phyloP scores from a whole-genome alignment of 2,329 filamentous ascomycete species.

The Phyllosticta paracitricarpa region DNA sequence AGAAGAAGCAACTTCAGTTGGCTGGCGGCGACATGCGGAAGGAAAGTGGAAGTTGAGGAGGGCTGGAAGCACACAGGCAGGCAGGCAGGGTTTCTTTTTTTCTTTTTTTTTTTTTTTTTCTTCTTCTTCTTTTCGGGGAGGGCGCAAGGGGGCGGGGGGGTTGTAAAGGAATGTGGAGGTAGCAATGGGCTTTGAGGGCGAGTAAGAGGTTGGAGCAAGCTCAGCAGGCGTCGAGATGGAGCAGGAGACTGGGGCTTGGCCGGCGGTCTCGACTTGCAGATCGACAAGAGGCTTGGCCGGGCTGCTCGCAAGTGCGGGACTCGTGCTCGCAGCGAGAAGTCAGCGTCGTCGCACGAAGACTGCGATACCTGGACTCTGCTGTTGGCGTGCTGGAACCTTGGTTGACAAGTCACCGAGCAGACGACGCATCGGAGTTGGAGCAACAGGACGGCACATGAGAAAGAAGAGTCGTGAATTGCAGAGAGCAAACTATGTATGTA shows the following conservation, averaged over 20 bases:
- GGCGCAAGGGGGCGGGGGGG: not conserved
- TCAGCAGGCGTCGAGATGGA: not conserved
- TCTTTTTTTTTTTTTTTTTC: too few species aligned
- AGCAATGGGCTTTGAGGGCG: not conserved
- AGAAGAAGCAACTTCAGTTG: not conserved
- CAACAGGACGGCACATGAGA: too few species aligned
- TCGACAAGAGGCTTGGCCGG: not conserved
- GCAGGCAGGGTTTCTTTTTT: too few species aligned
- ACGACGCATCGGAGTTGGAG: too few species aligned
- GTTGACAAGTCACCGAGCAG: not conserved
- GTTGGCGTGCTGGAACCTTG: not conserved
- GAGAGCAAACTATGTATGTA: too few species aligned
- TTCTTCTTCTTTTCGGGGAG: not conserved
- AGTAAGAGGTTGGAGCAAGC: not conserved
- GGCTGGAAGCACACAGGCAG: not conserved
- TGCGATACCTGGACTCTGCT: not conserved
- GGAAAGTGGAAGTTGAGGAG: not conserved
- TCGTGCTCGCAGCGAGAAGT: not conserved
- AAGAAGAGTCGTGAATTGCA: too few species aligned
- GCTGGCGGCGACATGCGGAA: not conserved
- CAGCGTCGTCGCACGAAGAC: not conserved
- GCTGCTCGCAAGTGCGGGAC: not conserved
- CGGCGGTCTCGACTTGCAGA: not conserved
- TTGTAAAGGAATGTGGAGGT: not conserved
- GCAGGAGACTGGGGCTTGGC: not conserved